Base-by-base conservation (phyloP, 108 stramenopile genomes). In the Aurantiochytrium sp. region DNA sequence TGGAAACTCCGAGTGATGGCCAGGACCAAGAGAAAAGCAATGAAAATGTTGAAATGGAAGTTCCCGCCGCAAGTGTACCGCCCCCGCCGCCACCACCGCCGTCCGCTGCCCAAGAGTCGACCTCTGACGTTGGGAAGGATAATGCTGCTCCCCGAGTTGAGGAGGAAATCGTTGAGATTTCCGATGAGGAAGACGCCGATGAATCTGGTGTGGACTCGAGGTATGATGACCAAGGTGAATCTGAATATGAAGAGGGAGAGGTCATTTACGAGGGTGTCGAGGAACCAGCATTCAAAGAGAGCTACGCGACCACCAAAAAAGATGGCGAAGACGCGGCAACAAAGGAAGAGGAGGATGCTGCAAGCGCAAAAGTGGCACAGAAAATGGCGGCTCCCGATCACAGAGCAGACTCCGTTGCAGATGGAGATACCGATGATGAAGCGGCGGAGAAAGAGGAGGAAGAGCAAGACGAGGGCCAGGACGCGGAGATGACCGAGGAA, bases 171-270 rank as follows among this genome's bases (percentile, higher is more conserved):
- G 3, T 69, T 16, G 49, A 83, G 28, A 83, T 51, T 83, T 51
- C 51, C 0, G 73, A 83, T 23, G 49, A 53, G 43, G 73, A 83
- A 2, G 73, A 47, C n/a, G 73, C 12, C 2, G 51, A 3, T 0
- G 51, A 35, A 35, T 35, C 29, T 35, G 29, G 29, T 35, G 29
- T 35, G 29, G 29, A 35, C 29, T 35, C 29, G 29, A 35, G 29
- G 29, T 35, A 35, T 35, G 29, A 35, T 35, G 29, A 35, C 29
- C 29, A 83, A 6, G 73, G 45, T 18, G 73, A 47, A n/a, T 83
- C 73, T 44, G 73, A 83, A n/a, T 47, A 83, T 28, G 73, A 83
- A 83, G 73, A 69, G 8, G 64, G 64, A 35, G 64, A 69, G n/a
- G 64, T 69, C 29, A 6, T 69, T n/a, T 69, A 69, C n/a, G 64